Conservation (phyloP, 2,329 filamentous ascomycete genomes). For the Incumbomyces delicatus region DNA sequence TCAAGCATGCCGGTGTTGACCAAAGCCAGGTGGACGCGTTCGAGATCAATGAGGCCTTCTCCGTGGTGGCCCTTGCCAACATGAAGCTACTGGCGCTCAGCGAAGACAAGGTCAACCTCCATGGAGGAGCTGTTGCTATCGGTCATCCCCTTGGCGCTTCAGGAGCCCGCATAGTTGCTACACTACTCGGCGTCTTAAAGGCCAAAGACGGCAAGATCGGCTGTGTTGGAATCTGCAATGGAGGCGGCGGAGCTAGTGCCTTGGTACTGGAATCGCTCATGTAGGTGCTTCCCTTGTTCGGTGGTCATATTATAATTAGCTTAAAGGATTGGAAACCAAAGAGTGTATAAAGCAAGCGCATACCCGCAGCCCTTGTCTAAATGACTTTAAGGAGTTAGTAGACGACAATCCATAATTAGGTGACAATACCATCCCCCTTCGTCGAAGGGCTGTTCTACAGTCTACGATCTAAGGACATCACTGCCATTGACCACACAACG, state of each 20-base stretch:
- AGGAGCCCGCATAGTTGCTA: conserved; percentile 86
- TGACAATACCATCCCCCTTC: too few relatives aligned
- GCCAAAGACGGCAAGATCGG: conserved; percentile 92
- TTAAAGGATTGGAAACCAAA: too few relatives aligned
- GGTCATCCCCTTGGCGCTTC: conserved; percentile 91
- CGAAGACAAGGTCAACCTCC: conserved; percentile 85
- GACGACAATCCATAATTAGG: too few relatives aligned
- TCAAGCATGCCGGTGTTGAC: conserved; percentile 82
- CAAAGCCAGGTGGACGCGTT: conserved; percentile 77
- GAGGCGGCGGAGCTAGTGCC: conserved; percentile 88
- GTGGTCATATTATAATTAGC: too few relatives aligned
- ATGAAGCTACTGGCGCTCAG: conserved; percentile 76
- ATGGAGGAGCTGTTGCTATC: conserved; percentile 88
- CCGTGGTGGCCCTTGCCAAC: conserved; percentile 90
- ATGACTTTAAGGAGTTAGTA: too few relatives aligned
- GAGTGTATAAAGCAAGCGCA: too few relatives aligned
- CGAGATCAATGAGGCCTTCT: conserved; percentile 99
- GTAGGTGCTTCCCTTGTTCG: conserved; percentile 12
- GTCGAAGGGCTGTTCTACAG: too few relatives aligned
- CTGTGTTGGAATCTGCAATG: conserved; percentile 93
- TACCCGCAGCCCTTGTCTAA: too few relatives aligned
- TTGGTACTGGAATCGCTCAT: conserved; percentile 67
- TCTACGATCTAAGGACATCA: too few relatives aligned
- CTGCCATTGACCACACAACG: too few relatives aligned
- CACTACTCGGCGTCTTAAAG: conserved; percentile 75